phyloP scores from a whole-genome alignment of 1,139 yeast species.

The Suhomyces taliae region DNA sequence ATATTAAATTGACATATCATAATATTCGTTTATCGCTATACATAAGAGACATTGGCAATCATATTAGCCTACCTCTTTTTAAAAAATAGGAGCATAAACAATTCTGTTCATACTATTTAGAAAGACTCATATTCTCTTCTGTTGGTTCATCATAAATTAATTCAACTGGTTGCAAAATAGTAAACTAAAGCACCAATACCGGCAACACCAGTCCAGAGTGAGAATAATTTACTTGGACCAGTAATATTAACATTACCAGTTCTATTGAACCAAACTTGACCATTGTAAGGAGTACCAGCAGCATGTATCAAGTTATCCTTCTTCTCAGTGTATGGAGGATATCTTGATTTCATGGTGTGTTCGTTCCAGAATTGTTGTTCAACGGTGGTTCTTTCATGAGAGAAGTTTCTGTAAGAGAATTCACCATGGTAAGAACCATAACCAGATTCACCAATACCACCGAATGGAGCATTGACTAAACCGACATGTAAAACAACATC shows the following conservation, averaged over 20 bases:
- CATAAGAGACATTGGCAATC: no score
- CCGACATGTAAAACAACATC: slow-evolving; percentile 76
- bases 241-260: slow-evolving; percentile 32
- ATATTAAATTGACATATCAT: no score
- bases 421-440: slow-evolving; percentile 79
- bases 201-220: slow-evolving; percentile 33
- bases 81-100: no score
- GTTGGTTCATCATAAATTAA: no score
- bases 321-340: slow-evolving; percentile 58
- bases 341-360: slow-evolving; percentile 54
- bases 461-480: slow-evolving; percentile 77
- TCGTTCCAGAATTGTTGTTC: slow-evolving; percentile 73
- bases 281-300: slow-evolving; percentile 29
- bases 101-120: no score
- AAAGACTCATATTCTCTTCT: no score
- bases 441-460: slow-evolving; percentile 89
- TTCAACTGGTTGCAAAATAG: slow-evolving; percentile 16
- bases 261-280: slow-evolving; percentile 39
- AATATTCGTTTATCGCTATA: no score
- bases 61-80: no score
- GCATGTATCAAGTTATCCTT: slow-evolving; percentile 32
- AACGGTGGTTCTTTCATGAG: slow-evolving; percentile 72
- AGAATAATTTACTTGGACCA: slow-evolving; percentile 39
- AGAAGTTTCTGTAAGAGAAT: slow-evolving; percentile 68
- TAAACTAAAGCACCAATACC: slow-evolving; percentile 31